Percentiles rank a stretch among this genome's conserved stretches.
Conservation (phyloP, 306 rosid species). For the Malus sylvestris region DNA sequence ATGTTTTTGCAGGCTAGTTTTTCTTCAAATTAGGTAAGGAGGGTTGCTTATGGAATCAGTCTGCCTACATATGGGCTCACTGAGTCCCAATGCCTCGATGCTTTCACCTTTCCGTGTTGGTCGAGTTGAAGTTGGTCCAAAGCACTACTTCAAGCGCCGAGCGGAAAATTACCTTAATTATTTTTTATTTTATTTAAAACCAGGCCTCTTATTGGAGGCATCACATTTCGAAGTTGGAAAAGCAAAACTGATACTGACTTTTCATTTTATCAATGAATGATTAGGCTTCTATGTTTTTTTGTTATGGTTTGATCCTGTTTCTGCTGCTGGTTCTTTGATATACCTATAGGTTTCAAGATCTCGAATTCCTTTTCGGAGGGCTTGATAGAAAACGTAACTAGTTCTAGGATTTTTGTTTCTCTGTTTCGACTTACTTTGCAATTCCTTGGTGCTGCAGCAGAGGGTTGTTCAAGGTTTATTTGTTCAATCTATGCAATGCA, state of each 20-base stretch:
- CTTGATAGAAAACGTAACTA: background rate
- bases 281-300: conserved; percentile 26
- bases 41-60: conserved; percentile 8
- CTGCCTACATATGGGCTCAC: background rate
- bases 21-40: conserved; percentile 11
- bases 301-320: background rate
- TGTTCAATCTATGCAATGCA: background rate
- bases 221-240: conserved; percentile 31
- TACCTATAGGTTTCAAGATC: background rate
- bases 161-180: conserved; percentile 6
- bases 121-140: conserved; percentile 13
- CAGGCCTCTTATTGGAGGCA: conserved; percentile 34
- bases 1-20: conserved; percentile 21
- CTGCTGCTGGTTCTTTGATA: background rate
- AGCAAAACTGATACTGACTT: conserved; percentile 27
- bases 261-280: conserved; percentile 30
- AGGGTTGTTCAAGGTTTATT: background rate
- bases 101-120: conserved; percentile 6
- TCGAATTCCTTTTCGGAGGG: background rate
- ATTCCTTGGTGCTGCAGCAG: background rate
- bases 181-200: conserved; percentile 31
- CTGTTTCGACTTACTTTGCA: background rate
- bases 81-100: background rate
- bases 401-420: background rate
- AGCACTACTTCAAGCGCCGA: conserved; percentile 7